A percentile compares a stretch with the other conserved stretches of the same genome.
These are phyloP conservation scores for Fusarium papillatum DNA, from an alignment of 2,329 filamentous ascomycete genomes.

Conservation along the genomic window DNA sequence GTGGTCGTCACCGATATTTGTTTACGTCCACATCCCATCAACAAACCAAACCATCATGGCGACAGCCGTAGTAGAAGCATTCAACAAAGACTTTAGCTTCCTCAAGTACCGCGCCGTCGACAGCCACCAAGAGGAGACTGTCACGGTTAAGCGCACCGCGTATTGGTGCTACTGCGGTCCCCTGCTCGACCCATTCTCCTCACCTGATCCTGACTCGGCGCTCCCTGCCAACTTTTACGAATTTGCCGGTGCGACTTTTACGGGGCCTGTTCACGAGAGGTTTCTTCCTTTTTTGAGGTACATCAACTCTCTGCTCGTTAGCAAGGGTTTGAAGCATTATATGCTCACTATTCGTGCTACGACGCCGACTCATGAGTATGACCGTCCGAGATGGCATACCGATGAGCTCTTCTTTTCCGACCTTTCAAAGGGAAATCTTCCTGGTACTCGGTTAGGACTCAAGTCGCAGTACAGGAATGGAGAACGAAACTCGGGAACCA, in stretches of 20 bases:
- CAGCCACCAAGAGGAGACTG: background rate
- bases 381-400: slow-evolving; percentile 62
- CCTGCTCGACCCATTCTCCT: slow-evolving; percentile 44
- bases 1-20: background rate
- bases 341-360: slow-evolving; percentile 63
- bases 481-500: slow-evolving; percentile 38
- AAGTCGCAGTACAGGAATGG: slow-evolving; percentile 1
- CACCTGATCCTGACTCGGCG: background rate
- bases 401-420: slow-evolving; percentile 61
- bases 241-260: slow-evolving; percentile 52
- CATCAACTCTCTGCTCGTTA: slow-evolving; percentile 52
- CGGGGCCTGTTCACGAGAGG: slow-evolving; percentile 48
- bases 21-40: no score
- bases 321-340: slow-evolving; percentile 55
- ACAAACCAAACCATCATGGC: background rate
- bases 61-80: background rate
- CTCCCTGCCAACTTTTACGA: slow-evolving; percentile 54
- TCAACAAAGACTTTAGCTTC: slow-evolving; percentile 20
- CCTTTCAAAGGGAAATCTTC: slow-evolving; percentile 25
- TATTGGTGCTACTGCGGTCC: slow-evolving; percentile 62
- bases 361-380: slow-evolving; percentile 56
- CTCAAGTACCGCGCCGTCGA: slow-evolving; percentile 11
- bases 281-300: slow-evolving; percentile 57
- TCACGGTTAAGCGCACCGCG: slow-evolving; percentile 45
- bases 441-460: slow-evolving; percentile 18